Evolutionary conservation across 805 yeast species (phyloP).

Genomic region (Maudiozyma saulgeensis): DNA sequence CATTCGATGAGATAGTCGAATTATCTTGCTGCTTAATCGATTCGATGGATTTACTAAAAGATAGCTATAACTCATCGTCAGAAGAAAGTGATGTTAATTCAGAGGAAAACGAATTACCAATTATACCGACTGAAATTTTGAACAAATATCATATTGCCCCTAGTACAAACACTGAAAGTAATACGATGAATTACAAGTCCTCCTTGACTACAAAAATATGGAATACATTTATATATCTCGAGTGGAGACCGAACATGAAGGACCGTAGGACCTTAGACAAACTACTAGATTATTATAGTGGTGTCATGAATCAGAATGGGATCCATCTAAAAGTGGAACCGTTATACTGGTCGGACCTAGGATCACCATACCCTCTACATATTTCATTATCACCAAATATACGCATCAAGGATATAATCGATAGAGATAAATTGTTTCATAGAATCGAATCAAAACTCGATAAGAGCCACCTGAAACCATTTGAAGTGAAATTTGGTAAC

Average conservation of each 20-base stretch:
- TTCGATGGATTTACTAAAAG: slow-evolving; percentile 13
- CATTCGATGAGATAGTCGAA: too few species aligned
- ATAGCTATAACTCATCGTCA: slow-evolving; percentile 7
- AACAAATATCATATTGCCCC: slow-evolving; percentile 22
- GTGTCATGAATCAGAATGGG: not conserved
- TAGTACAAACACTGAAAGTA: not conserved
- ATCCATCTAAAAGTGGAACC: slow-evolving; percentile 15
- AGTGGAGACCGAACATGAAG: slow-evolving; percentile 15
- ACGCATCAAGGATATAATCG: slow-evolving; percentile 4
- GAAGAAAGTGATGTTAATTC: not conserved
- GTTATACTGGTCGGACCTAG: slow-evolving; percentile 15
- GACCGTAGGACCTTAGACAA: slow-evolving; percentile 12
- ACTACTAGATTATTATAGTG: slow-evolving; percentile 7
- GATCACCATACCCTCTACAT: slow-evolving; percentile 24
- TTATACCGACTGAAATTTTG: slow-evolving; percentile 12
- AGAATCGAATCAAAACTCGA: not conserved
- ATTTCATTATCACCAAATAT: slow-evolving; percentile 17
- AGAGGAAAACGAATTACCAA: slow-evolving; percentile 5
- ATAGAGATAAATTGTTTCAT: slow-evolving; percentile 7
- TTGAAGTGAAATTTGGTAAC: not conserved
- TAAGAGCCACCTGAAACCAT: slow-evolving; percentile 1
- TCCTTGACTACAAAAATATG: slow-evolving; percentile 1
- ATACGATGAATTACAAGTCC: not conserved
- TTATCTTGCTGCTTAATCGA: too few species aligned
- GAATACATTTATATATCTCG: slow-evolving; percentile 19